Evolutionary conservation across 164 flowering plant species (phyloP), one percentile per base, ranked within the genome.

Genomic region (Aristolochia contorta): DNA sequence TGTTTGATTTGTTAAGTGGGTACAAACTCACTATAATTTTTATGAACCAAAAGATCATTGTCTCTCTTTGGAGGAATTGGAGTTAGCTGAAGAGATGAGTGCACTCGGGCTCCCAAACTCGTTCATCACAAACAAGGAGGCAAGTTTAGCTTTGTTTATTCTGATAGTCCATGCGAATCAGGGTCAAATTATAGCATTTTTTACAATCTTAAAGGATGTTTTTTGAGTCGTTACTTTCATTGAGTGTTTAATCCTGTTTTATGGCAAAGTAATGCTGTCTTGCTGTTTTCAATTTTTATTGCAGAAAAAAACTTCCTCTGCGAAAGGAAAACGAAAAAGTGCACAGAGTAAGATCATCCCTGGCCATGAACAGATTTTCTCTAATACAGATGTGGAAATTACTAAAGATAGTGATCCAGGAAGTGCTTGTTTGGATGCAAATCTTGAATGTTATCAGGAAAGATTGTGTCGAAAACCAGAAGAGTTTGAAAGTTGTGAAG

Each of bases 61-160:
- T 24, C 51, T 55, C 41, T 54, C 71, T 13, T 27, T 67, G 23
- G 86, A 79, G 69, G 85, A 86, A 69, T 45, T 66, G 47, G 85
- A 86, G 49, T 75, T 91, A 25, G 21, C 65, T 23, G 48, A 56
- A 59, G 78, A 83, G 72, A 79, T 93, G 92, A 70, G 67, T 62
- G 83, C 72, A 16, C 64, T 87, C 66, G 98, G 97, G 37, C 96
- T 93, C 58, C 98, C 98, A 16, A 57, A 78, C 58, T 79, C 91
- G 1, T 93, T 93, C 71, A 67, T 57, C 64, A 69, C 96, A 12
- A 90, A 72, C 74, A 90, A 81, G 72, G 80, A 78, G 79, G 84
- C 74, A 61, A 62, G 23, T 71, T 60, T 18, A 12, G 15, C 49
- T 65, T 14, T 22, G 16, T 25, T 48, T 20, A 19, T 21, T 19